Evolutionary conservation across 768 basidiomycete species (phyloP), one percentile per base, ranked within the genome.

Genomic region (Leccinum rimulosum): DNA sequence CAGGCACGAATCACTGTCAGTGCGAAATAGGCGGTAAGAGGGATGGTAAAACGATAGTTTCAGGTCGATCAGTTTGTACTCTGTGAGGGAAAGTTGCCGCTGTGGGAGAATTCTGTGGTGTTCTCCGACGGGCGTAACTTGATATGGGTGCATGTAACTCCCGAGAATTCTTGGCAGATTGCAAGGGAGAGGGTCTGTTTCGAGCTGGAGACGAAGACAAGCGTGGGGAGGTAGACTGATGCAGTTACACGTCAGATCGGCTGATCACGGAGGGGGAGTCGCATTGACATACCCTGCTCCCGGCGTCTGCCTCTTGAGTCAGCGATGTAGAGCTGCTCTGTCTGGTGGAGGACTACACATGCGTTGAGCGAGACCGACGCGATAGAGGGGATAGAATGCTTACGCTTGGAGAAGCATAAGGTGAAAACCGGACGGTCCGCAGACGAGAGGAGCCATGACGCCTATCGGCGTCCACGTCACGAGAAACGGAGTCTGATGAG

Each of bases 41-140:
- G 3, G 82, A 84, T 11, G 89, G 89, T 57, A 91, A 77, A 53
- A 58, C 49, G 19, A 73, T 73, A 3, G 61, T 63, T 53, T 73
- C 68, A 30, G 73, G 72, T 52, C 74, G 70, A 52, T 74, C 68
- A 12, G 60, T n/a, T 6, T 71, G 68, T 10, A 55, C 59, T 7
- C 70, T 64, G 19, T 72, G 80, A 55, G 81, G 76, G 70, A 89
- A 89, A 11, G 82, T 82, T 12, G 87, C 82, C 2, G 85, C 84
- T 15, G 83, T 85, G 0, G 89, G 89, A 11, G 90, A 89, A 40
- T 82, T 79, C 58, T 85, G 84, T 30, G 90, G 89, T 1, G 89
- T 89, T 74, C 85, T 89, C 61, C 90, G 85, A 62, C 91, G 88
- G 47, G 89, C 86, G 59, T 88, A 92, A 40, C 83, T 81, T 28